Evolutionary conservation across 306 rosid genomes (phyloP).

Genomic region (Vigna radiata): DNA sequence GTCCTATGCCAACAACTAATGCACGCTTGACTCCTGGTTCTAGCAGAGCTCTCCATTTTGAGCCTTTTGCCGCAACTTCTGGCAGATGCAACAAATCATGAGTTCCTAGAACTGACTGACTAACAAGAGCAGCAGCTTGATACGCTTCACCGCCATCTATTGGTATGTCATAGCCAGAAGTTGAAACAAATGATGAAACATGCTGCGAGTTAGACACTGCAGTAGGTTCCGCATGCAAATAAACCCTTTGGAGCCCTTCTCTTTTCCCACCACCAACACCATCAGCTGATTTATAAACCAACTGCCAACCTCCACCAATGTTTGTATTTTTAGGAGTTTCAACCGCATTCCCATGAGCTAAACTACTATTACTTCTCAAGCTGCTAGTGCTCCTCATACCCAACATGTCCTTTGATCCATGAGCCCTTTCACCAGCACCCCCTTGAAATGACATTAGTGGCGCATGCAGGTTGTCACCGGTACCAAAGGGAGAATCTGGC

Average conservation of each 20-base stretch:
- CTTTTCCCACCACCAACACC: conserved; percentile 58
- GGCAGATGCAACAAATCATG: conserved; percentile 53
- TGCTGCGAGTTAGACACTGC: conserved; percentile 62
- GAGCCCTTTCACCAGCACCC: conserved; percentile 53
- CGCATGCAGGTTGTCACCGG: conserved; percentile 68
- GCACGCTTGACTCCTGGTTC: conserved; percentile 99
- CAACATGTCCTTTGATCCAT: conserved; percentile 66
- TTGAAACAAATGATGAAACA: conserved; percentile 72
- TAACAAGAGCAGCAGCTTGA: conserved; percentile 86
- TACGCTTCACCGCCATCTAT: conserved; percentile 64
- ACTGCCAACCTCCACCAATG: conserved; percentile 98
- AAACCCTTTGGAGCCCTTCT: conserved; percentile 84
- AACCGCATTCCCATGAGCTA: conserved; percentile 44
- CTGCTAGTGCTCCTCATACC: conserved; percentile 62
- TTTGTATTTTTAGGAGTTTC: conserved; percentile 63
- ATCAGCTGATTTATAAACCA: conserved; percentile 83
- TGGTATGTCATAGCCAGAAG: conserved; percentile 71
- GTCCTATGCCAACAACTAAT: conserved; percentile 79
- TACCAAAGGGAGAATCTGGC: conserved; percentile 66
- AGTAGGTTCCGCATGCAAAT: conserved; percentile 79
- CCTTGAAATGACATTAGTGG: conserved; percentile 77
- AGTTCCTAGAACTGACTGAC: conserved; percentile 78
- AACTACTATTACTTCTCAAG: conserved; percentile 52
- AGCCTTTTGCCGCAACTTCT: conserved; percentile 60
- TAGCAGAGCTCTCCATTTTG: conserved; percentile 75